Evolutionary conservation across 2,329 filamentous ascomycete species (phyloP), one percentile per base, ranked within the genome.

Genomic region (Penicillium janthinellum): DNA sequence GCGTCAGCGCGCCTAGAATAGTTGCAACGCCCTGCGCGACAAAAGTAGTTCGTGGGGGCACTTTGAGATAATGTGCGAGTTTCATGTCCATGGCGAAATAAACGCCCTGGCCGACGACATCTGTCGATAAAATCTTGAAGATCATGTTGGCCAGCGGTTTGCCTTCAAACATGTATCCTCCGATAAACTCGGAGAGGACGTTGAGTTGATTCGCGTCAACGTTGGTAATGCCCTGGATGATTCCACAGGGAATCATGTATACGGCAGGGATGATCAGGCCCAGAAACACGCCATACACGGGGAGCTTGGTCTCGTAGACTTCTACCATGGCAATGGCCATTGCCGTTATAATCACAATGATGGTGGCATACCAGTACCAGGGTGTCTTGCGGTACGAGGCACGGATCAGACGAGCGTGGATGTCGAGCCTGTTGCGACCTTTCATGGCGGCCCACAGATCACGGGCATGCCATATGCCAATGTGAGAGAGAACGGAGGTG

Each of bases 71-170:
- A 58, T 82, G 81, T 1, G 76, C 82, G 38, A 84, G 70, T 68
- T 84, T 84, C 76, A 83, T 76, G 62, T 84, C 82, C 62, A 79
- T 75, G 1, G 76, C 74, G 56, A 82, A 83, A 41, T 77, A 80
- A 15, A 82, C 73, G 0, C 76, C 80, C 60, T 82, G 79, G 14
- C 77, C 75, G 57, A 79, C 67, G 39, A 78, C 77, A 58, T 79
- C 77, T 1, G 73, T 77, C 3, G 75, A 77, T 4, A 81, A 66
- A 17, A 75, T 72, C 65, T 80, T 81, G 68, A 80, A 81, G 14
- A 79, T 67, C 79, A 81, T 78, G 57, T 79, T 79, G 25, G 77
- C 78, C 5, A 82, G 68, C 0, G 78, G 78, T 50, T 72, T 75
- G 3, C 79, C 79, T 55, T 75, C 72, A 57, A 80, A 78, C 65